Conservation (phyloP, 306 rosid species). For the Cercis canadensis region DNA sequence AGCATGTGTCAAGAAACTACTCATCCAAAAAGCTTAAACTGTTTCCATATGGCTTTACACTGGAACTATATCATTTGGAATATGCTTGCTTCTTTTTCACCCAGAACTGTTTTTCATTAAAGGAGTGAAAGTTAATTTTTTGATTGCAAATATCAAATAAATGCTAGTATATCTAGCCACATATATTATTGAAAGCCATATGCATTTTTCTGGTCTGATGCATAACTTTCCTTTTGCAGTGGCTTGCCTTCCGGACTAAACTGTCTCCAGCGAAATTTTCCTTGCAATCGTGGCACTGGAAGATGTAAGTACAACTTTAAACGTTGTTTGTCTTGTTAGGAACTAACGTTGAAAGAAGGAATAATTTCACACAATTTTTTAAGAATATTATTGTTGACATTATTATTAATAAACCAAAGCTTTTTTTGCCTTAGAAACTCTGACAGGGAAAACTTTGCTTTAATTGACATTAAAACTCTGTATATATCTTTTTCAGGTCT, state of each 20-base stretch:
- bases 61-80: too few relatives aligned
- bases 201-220: slow-evolving; percentile 11
- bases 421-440: background rate
- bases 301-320: slow-evolving; percentile 61
- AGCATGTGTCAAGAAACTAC: too few relatives aligned
- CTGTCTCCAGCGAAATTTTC: slow-evolving; percentile 74
- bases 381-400: slow-evolving; percentile 29
- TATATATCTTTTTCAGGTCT: background rate
- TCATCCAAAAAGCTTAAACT: background rate
- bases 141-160: too few relatives aligned
- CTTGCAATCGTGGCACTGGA: slow-evolving; percentile 63
- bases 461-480: slow-evolving; percentile 5
- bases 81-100: too few relatives aligned
- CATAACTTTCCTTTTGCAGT: slow-evolving; percentile 46
- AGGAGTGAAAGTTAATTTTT: too few relatives aligned
- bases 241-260: slow-evolving; percentile 65
- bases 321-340: too few relatives aligned
- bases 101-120: too few relatives aligned
- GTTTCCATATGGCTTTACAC: background rate
- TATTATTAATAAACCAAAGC: background rate
- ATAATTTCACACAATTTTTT: too few relatives aligned
- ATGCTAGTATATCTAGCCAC: too few relatives aligned
- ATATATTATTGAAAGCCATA: too few relatives aligned
- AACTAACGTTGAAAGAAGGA: too few relatives aligned
- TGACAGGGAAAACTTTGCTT: background rate